phyloP scores from a whole-genome alignment of 177 flowering plant genomes.

The Telopea speciosissima region DNA sequence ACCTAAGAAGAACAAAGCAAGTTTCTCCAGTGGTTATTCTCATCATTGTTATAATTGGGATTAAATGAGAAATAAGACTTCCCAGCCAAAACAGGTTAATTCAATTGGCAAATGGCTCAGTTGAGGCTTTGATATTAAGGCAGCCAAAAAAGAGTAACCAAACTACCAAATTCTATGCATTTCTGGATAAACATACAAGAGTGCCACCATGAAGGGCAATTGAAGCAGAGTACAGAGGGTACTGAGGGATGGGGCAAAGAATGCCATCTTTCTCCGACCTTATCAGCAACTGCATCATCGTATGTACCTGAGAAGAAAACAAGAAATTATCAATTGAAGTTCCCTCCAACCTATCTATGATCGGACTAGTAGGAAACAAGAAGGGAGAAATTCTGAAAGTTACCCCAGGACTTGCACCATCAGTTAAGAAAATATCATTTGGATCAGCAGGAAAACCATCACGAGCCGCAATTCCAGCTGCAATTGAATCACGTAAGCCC shows the following conservation, averaged over 20 bases:
- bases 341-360: background rate
- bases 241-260: slow-evolving; percentile 97
- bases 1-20: slow-evolving; percentile 44
- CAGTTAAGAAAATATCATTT: slow-evolving; percentile 91
- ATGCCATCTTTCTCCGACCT: slow-evolving; percentile 88
- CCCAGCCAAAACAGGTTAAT: background rate
- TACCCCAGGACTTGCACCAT: slow-evolving; percentile 99
- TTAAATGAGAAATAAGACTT: slow-evolving; percentile 1
- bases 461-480: slow-evolving; percentile 92
- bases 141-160: background rate
- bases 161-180: background rate
- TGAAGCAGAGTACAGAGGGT: slow-evolving; percentile 95
- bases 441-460: slow-evolving; percentile 92
- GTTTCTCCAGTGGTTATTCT: background rate
- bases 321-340: background rate
- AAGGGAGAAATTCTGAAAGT: slow-evolving; percentile 2
- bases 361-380: background rate
- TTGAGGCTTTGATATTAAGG: background rate
- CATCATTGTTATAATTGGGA: background rate
- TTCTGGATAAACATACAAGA: slow-evolving; percentile 46
- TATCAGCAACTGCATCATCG: slow-evolving; percentile 95
- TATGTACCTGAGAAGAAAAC: slow-evolving; percentile 63
- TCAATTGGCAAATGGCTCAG: background rate
- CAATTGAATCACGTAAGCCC: slow-evolving; percentile 88
- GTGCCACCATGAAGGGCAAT: slow-evolving; percentile 97